Evolutionary conservation across 768 basidiomycete species (phyloP).

Genomic region (Boletus pseudo-olivaceus): DNA sequence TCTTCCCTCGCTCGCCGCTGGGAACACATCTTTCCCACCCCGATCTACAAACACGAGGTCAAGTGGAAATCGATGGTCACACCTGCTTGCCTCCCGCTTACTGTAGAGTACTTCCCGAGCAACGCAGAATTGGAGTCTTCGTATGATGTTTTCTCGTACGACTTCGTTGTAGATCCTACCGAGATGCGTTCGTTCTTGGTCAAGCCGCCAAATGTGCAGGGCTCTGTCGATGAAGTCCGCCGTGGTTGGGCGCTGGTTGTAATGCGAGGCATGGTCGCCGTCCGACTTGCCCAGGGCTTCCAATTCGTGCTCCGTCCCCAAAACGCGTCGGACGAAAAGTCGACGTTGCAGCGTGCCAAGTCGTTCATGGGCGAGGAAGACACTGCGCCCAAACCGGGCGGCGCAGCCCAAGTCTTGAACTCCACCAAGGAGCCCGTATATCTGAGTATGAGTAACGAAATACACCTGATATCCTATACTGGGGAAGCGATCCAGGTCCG

Average conservation of each 20-base stretch:
- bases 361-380: constrained; percentile 58
- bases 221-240: constrained; percentile 53
- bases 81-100: constrained; percentile 85
- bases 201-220: constrained; percentile 50
- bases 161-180: constrained; percentile 78
- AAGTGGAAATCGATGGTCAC: constrained; percentile 90
- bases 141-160: constrained; percentile 83
- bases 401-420: constrained; percentile 62
- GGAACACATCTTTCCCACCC: constrained; percentile 80
- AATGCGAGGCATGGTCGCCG: constrained; percentile 92
- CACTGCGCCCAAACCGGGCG: constrained; percentile 49
- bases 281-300: constrained; percentile 90
- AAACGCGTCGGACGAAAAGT: constrained; percentile 31
- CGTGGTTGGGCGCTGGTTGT: constrained; percentile 73
- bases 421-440: constrained; percentile 72
- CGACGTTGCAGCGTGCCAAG: constrained; percentile 45
- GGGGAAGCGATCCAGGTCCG: constrained; percentile 89
- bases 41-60: constrained; percentile 75
- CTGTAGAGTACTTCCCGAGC: constrained; percentile 84
- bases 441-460: constrained; percentile 92
- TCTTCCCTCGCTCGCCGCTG: constrained; percentile 81
- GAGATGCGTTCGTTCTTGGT: constrained; percentile 89
- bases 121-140: constrained; percentile 68
- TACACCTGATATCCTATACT: constrained; percentile 88
- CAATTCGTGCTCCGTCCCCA: constrained; percentile 74